Conservation (phyloP, 2,329 filamentous ascomycete species). For the Ascochyta clinopodiicola region DNA sequence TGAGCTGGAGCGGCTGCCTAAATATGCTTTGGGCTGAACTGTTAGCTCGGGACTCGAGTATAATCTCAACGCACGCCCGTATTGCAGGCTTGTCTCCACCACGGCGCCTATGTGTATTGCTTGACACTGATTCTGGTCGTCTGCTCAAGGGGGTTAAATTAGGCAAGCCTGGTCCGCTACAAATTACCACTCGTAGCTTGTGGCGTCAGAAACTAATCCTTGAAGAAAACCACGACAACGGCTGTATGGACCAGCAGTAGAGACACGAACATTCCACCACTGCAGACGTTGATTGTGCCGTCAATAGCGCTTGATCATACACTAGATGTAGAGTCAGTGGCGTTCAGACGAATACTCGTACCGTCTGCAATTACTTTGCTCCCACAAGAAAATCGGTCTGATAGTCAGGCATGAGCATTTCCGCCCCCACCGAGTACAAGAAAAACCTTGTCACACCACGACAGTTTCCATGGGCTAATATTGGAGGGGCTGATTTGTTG, state of each 20-base stretch:
- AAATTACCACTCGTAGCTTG: not conserved
- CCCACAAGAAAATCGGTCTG: not conserved
- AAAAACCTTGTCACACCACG: not conserved
- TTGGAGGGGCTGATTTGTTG: slow-evolving; percentile 2
- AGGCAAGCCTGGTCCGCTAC: not conserved
- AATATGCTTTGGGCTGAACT: not conserved
- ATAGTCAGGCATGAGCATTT: not conserved
- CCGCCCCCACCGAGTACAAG: not conserved
- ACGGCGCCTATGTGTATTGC: not conserved
- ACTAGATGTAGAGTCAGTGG: not conserved
- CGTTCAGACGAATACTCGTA: not conserved
- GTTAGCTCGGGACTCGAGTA: not conserved
- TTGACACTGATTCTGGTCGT: not conserved
- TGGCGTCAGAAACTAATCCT: not conserved
- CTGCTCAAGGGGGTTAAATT: too few species aligned
- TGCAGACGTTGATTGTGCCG: not conserved
- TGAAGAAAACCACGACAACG: not conserved
- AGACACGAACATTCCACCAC: not conserved
- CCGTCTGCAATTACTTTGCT: not conserved
- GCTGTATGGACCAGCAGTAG: not conserved
- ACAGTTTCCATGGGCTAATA: not conserved
- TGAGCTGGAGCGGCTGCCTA: not conserved
- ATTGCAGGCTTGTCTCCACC: not conserved
- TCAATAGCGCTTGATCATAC: not conserved
- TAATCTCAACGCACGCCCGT: not conserved